Conservation (phyloP, 768 basidiomycete species). For the Lactifluus pinguis region DNA sequence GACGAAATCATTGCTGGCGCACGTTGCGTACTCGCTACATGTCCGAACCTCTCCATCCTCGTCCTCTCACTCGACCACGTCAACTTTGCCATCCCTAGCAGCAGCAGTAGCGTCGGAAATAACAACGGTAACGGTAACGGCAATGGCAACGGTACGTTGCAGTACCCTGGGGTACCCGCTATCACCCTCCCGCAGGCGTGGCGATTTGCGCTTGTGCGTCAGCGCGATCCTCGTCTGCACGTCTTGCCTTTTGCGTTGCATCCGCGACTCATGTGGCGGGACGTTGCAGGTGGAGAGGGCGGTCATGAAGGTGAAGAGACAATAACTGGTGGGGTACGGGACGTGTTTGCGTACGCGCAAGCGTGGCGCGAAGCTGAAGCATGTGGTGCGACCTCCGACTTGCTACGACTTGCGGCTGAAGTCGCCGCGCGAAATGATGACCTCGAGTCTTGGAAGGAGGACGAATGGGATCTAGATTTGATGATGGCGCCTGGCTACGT, state of each 20-base stretch:
- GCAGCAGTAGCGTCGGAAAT: not conserved
- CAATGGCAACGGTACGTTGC: not conserved
- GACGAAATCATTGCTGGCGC: not conserved
- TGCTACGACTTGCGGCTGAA: constrained; percentile 1
- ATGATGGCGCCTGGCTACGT: constrained; percentile 17
- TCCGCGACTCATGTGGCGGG: constrained; percentile 16
- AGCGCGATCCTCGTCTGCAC: constrained; percentile 14
- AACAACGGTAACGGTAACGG: not conserved
- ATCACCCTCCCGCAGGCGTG: not conserved
- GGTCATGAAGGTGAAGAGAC: not conserved
- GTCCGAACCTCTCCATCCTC: constrained; percentile 13
- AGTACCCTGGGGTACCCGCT: not conserved
- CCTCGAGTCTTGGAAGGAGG: constrained; percentile 16
- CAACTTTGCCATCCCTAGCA: too few species aligned
- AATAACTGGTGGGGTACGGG: not conserved
- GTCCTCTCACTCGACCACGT: constrained; percentile 12
- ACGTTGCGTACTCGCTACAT: constrained; percentile 1
- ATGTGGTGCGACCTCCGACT: not conserved
- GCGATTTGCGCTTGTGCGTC: not conserved
- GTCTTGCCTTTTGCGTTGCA: constrained; percentile 16
- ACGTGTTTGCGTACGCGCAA: constrained; percentile 14
- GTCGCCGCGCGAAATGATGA: not conserved
- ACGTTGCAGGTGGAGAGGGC: not conserved
- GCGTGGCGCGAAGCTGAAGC: constrained; percentile 12
- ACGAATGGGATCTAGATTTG: constrained; percentile 19